These are phyloP conservation scores for Paecilomyces fulvus DNA, from an alignment of 2,329 filamentous ascomycete species.

Conservation along the genomic window DNA sequence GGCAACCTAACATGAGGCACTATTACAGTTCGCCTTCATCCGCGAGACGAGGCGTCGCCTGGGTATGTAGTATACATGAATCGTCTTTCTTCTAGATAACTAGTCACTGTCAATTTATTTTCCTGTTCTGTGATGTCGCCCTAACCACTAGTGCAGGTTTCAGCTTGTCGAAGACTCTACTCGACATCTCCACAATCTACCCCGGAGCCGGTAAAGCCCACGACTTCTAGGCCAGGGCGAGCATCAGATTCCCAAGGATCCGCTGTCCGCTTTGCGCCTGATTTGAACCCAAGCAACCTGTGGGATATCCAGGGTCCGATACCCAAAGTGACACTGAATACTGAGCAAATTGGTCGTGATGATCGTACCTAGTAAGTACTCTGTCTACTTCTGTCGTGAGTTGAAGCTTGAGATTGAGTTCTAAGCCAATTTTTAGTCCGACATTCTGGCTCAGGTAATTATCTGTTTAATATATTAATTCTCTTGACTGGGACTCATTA, in stretches of 20 bases:
- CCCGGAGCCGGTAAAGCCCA: not conserved
- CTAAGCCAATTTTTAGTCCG: not conserved
- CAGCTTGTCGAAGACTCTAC: not conserved
- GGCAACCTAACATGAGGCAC: not conserved
- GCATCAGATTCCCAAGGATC: not conserved
- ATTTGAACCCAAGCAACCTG: not conserved
- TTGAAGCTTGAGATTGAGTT: not conserved
- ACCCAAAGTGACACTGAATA: not conserved
- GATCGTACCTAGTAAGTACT: not conserved
- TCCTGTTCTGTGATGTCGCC: not conserved
- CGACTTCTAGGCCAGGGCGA: not conserved
- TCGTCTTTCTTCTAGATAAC: not conserved
- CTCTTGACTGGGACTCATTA: not conserved
- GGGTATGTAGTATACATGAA: not conserved
- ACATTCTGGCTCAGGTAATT: constrained; percentile 1
- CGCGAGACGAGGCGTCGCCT: not conserved
- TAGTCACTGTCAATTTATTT: not conserved
- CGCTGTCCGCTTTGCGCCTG: not conserved
- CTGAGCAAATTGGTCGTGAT: not conserved
- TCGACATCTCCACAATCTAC: not conserved
- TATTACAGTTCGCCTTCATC: not conserved
- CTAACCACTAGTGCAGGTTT: not conserved
- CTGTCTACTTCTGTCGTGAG: not conserved
- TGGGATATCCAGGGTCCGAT: not conserved
- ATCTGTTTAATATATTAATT: not conserved